Percentiles rank a stretch among this genome's conserved stretches.
phyloP scores from a whole-genome alignment of 495 filamentous ascomycete genomes.

The Pyronema domesticum region DNA sequence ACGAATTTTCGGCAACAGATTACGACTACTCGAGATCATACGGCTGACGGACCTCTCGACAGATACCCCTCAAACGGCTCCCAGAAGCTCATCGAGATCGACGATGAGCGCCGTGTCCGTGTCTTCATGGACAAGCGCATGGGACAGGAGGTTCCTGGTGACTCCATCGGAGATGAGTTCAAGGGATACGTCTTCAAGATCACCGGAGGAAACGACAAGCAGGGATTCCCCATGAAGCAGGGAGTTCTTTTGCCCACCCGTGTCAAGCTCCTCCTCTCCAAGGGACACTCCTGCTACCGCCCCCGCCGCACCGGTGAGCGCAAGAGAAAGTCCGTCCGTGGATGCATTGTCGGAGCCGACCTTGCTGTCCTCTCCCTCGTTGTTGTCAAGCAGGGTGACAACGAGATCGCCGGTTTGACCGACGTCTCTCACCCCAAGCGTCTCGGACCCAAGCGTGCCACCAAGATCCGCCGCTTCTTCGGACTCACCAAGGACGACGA shows the following conservation, averaged over 20 bases:
- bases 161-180: slow-evolving; percentile 93
- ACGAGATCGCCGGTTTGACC: slow-evolving; percentile 83
- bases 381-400: slow-evolving; percentile 94
- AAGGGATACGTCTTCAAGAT: slow-evolving; percentile 97
- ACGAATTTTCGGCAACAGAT: not conserved
- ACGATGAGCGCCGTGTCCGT: slow-evolving; percentile 88
- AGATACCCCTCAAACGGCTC: slow-evolving; percentile 78
- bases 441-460: slow-evolving; percentile 95
- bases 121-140: slow-evolving; percentile 85
- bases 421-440: slow-evolving; percentile 95
- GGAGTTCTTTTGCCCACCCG: slow-evolving; percentile 95
- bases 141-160: slow-evolving; percentile 87
- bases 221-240: slow-evolving; percentile 99
- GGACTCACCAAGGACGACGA: slow-evolving; percentile 98
- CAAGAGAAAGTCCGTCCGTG: slow-evolving; percentile 94
- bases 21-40: not conserved
- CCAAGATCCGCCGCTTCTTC: slow-evolving; percentile 98
- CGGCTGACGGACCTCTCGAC: slow-evolving; percentile 6
- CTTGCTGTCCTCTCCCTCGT: slow-evolving; percentile 78
- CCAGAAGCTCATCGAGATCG: slow-evolving; percentile 95
- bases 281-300: slow-evolving; percentile 94
- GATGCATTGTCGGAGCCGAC: slow-evolving; percentile 93
- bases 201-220: slow-evolving; percentile 99
- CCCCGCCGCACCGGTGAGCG: slow-evolving; percentile 93
- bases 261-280: slow-evolving; percentile 83